phyloP scores from a whole-genome alignment of 306 rosid genomes.

The Prosopis cineraria region DNA sequence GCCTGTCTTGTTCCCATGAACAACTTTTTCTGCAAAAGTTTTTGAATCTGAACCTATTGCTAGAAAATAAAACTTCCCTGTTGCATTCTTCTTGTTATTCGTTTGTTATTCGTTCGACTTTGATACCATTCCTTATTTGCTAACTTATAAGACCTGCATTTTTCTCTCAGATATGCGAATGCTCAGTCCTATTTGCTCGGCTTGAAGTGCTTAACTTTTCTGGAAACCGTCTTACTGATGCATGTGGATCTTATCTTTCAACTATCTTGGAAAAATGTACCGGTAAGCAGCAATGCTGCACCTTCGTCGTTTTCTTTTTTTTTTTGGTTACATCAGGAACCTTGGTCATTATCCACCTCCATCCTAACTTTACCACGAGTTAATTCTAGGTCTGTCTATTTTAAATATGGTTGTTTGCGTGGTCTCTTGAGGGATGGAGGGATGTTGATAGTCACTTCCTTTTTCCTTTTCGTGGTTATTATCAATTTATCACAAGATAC shows the following conservation, averaged over 20 bases:
- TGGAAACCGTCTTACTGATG: conserved; percentile 93
- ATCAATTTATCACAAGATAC: background rate
- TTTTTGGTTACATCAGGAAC: too few relatives aligned
- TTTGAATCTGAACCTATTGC: background rate
- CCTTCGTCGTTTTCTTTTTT: background rate
- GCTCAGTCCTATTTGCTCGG: conserved; percentile 72
- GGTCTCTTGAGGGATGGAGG: background rate
- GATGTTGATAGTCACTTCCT: background rate
- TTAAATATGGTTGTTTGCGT: background rate
- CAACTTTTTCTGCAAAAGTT: background rate
- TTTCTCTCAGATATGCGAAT: conserved; percentile 75
- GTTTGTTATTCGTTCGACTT: conserved; percentile 12
- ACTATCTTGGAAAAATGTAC: conserved; percentile 78
- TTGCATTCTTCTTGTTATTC: too few relatives aligned
- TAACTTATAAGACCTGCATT: background rate
- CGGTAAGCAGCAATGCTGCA: conserved; percentile 52
- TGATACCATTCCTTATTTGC: conserved; percentile 25
- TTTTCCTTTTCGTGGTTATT: background rate
- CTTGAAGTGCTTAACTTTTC: conserved; percentile 90
- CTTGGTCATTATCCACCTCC: background rate
- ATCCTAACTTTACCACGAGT: background rate
- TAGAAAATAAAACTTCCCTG: too few relatives aligned
- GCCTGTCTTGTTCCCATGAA: background rate
- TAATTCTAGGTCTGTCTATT: conserved; percentile 11
- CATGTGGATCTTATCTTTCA: conserved; percentile 84